Base-by-base conservation (phyloP, 73 alveolate species). In the Loxodes magnus region DNA sequence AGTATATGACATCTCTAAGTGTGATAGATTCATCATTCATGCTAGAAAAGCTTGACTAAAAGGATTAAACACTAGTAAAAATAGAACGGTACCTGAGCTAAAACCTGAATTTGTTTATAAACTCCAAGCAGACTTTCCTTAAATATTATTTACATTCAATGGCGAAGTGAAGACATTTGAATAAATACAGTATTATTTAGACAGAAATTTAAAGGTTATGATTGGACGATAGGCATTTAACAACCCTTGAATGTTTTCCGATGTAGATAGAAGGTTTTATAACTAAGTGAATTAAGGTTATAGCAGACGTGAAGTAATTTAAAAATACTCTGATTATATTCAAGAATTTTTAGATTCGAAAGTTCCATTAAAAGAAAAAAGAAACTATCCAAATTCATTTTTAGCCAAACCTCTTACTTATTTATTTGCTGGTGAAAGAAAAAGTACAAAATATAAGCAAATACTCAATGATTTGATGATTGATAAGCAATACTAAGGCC, bases 181-280 rank as follows among this genome's bases (percentile, higher is more conserved):
- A n/a, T n/a, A n/a, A n/a, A 77, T 82, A 10, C 54, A 65, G 33
- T 82, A 74, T 33, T 65, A 61, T 30, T 51, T 87, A 52, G 51
- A 72, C 20, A 56, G 57, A 44, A 93, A 67, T 0, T 82, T 69
- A 31, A 97, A 96, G 0, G 82, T 69, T 20, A 91, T 91, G 98
- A 71, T 87, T 35, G 98, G 98, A 21, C 65, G 98, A 55, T 66
- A 71, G 51, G 94, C 96, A 6, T 80, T 79, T 61, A 88, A 88
- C 39, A 68, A 75, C 65, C 97, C 98, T 29, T 91, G 92, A 90
- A 42, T 60, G 16, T 78, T 87, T 31, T 63, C 88, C 41, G 67
- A 64, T 38, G 73, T 88, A 24, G 98, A 91, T 53, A 63, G 86
- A 36, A 50, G 73, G 19, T 77, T 67, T 43, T 79, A 60, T 27